These are phyloP conservation scores for Fusarium euwallaceae DNA, from an alignment of 2,329 filamentous ascomycete genomes.

Conservation along the genomic window DNA sequence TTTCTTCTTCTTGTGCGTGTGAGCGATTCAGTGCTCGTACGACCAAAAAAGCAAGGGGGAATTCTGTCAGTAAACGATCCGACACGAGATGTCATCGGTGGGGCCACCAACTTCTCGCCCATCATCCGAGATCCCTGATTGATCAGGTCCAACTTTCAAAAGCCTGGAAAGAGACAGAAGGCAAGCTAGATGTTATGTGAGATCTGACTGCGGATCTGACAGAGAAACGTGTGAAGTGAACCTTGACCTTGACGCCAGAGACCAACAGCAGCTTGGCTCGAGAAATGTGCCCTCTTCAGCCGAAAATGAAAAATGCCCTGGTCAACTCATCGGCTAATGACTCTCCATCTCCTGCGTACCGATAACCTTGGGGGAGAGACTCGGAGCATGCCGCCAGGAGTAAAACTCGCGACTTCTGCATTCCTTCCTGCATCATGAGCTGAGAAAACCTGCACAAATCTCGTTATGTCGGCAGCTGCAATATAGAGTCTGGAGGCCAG, in stretches of 20 bases:
- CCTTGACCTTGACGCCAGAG: not conserved
- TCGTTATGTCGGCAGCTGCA: constrained; percentile 29
- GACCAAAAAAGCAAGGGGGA: constrained; percentile 43
- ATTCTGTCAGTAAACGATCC: constrained; percentile 19
- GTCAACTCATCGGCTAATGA: not conserved
- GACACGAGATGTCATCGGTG: constrained; percentile 28
- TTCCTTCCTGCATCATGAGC: not conserved
- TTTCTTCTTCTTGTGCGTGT: constrained; percentile 7
- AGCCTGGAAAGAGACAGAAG: constrained; percentile 24
- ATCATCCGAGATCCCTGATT: constrained; percentile 20
- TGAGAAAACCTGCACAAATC: not conserved
- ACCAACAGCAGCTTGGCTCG: not conserved
- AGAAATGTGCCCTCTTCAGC: not conserved
- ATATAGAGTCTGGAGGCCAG: constrained; percentile 9
- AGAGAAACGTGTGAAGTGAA: not conserved
- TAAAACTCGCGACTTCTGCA: not conserved
- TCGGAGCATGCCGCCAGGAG: not conserved
- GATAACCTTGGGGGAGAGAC: not conserved
- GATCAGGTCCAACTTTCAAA: constrained; percentile 12
- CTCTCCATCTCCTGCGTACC: not conserved
- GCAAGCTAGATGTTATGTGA: constrained; percentile 32
- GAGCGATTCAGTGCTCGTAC: constrained; percentile 30
- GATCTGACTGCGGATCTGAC: constrained; percentile 38
- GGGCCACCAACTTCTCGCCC: constrained; percentile 27
- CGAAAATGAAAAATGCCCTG: not conserved